Evolutionary conservation across 2,329 filamentous ascomycete genomes (phyloP).

Genomic region (Fusarium sp.): DNA sequence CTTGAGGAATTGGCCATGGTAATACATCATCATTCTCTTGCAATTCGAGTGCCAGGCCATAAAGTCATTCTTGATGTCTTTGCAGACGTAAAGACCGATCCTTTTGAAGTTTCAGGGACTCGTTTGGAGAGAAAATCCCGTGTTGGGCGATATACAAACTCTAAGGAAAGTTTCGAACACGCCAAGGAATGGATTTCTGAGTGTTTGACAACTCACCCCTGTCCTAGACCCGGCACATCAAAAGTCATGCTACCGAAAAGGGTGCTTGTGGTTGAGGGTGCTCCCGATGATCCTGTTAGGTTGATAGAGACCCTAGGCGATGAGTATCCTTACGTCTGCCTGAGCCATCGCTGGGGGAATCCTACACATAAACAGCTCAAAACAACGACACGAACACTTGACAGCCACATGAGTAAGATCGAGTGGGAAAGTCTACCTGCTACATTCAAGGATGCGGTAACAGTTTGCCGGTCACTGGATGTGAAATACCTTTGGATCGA

Average conservation of each 20-base stretch:
- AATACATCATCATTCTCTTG: background rate
- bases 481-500: background rate
- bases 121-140: background rate
- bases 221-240: background rate
- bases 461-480: background rate
- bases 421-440: background rate
- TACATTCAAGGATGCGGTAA: background rate
- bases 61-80: background rate
- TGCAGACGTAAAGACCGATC: background rate
- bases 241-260: background rate
- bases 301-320: background rate
- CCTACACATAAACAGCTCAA: background rate
- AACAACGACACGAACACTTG: background rate
- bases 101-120: background rate
- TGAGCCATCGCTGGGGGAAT: background rate
- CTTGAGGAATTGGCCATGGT: background rate
- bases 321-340: background rate
- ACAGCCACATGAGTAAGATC: background rate
- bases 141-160: background rate
- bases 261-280: background rate
- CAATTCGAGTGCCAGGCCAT: background rate
- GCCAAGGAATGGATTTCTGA: background rate
- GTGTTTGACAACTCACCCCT: background rate
- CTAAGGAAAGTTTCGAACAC: background rate
- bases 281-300: background rate